Evolutionary conservation across 495 filamentous ascomycete species (phyloP).

Genomic region (Parathielavia hyrcaniae): DNA sequence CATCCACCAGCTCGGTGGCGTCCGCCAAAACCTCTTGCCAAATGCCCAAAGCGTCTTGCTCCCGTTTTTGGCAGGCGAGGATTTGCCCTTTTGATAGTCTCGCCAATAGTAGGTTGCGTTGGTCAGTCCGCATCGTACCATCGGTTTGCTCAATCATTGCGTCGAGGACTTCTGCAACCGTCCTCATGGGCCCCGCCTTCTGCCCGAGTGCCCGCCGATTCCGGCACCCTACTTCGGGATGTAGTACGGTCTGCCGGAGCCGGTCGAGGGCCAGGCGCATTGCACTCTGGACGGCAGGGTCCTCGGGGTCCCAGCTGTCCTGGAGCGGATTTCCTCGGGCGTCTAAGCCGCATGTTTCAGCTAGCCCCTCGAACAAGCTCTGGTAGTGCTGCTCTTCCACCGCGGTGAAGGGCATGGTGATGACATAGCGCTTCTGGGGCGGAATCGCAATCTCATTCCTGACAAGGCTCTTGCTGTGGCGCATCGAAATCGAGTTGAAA

Average conservation of each 20-base stretch:
- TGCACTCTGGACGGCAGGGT: conserved; percentile 48
- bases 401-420: conserved; percentile 80
- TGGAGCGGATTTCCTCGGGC: conserved; percentile 53
- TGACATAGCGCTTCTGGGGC: conserved; percentile 73
- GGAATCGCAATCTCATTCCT: conserved; percentile 67
- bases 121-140: conserved; percentile 53
- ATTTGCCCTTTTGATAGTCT: conserved; percentile 67
- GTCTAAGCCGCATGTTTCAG: conserved; percentile 58
- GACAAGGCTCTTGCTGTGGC: conserved; percentile 78
- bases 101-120: conserved; percentile 55
- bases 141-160: conserved; percentile 85
- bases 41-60: conserved; percentile 54
- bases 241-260: conserved; percentile 79
- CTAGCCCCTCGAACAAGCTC: conserved; percentile 66
- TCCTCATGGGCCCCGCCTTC: conserved; percentile 60
- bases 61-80: conserved; percentile 53
- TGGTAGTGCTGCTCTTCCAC: conserved; percentile 85
- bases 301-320: conserved; percentile 58
- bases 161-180: conserved; percentile 74
- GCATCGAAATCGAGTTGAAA: conserved; percentile 62
- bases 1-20: conserved; percentile 51
- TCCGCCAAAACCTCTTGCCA: conserved; percentile 59
- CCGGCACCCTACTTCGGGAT: conserved; percentile 65
- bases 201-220: conserved; percentile 63
- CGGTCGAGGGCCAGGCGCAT: conserved; percentile 52